phyloP scores from a whole-genome alignment of 1,284 basidiomycete species.

The Tremellales sp. region DNA sequence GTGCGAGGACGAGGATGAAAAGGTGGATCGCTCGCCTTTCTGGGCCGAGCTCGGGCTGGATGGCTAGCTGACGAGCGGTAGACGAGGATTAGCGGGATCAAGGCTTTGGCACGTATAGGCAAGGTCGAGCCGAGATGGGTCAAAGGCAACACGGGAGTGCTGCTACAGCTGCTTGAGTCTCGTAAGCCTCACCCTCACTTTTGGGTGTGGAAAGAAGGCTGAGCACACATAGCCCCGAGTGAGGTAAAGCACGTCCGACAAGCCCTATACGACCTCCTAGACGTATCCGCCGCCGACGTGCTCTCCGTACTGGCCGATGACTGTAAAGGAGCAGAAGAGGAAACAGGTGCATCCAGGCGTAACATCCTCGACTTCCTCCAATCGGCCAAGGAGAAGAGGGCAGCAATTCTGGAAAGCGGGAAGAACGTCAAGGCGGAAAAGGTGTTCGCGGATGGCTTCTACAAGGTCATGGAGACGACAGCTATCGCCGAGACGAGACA shows the following conservation, averaged over 20 bases:
- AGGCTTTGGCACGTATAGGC: slow-evolving; percentile 27
- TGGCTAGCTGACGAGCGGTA: slow-evolving; percentile 5
- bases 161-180: slow-evolving; percentile 32
- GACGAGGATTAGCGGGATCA: slow-evolving; percentile 31
- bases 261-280: slow-evolving; percentile 18
- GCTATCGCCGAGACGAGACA: slow-evolving; percentile 4
- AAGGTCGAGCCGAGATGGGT: slow-evolving; percentile 35
- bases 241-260: slow-evolving; percentile 26
- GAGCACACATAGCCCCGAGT: slow-evolving; percentile 13
- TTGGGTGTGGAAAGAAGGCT: background rate
- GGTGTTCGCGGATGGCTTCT: slow-evolving; percentile 18
- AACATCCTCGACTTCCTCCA: slow-evolving; percentile 28
- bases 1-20: slow-evolving; percentile 36
- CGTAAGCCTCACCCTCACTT: slow-evolving; percentile 16
- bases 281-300: slow-evolving; percentile 21
- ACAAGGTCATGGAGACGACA: slow-evolving; percentile 5
- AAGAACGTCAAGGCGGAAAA: slow-evolving; percentile 14
- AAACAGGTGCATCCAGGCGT: slow-evolving; percentile 26
- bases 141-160: slow-evolving; percentile 33
- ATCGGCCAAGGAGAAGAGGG: slow-evolving; percentile 7
- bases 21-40: slow-evolving; percentile 13
- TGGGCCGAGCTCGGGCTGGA: background rate
- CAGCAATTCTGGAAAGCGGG: slow-evolving; percentile 15
- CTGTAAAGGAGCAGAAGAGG: slow-evolving; percentile 20
- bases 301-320: slow-evolving; percentile 30